phyloP scores from a whole-genome alignment of 352 stramenopile species.

The Phytophthora crassamura region DNA sequence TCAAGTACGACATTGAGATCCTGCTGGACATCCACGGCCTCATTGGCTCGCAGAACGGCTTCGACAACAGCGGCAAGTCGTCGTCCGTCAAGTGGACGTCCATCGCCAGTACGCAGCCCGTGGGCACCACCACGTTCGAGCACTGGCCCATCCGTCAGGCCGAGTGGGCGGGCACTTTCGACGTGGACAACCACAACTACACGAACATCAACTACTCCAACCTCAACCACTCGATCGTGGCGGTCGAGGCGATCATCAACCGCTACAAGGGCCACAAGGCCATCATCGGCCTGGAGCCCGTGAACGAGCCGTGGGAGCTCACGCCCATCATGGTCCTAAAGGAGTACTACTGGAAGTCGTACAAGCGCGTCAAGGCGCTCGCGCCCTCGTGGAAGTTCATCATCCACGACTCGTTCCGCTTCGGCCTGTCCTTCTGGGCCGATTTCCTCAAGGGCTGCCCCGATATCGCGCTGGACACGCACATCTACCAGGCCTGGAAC shows the following conservation, averaged over 20 bases:
- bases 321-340: conserved; percentile 94
- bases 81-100: conserved; percentile 92
- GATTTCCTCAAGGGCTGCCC: conserved; percentile 87
- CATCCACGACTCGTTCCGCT: conserved; percentile 97
- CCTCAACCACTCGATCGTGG: conserved; percentile 91
- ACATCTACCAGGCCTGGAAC: conserved; percentile 96
- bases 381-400: conserved; percentile 96
- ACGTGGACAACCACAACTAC: conserved; percentile 90
- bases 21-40: conserved; percentile 95
- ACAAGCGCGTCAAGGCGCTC: conserved; percentile 93
- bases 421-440: conserved; percentile 76
- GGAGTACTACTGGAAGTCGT: conserved; percentile 97
- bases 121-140: conserved; percentile 92
- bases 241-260: conserved; percentile 92
- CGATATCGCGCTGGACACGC: conserved; percentile 95
- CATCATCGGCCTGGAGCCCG: conserved; percentile 93
- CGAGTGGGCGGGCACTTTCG: conserved; percentile 93
- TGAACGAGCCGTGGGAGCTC: conserved; percentile 97
- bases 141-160: conserved; percentile 94
- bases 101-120: conserved; percentile 78
- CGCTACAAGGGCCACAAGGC: conserved; percentile 90
- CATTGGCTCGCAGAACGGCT: conserved; percentile 95
- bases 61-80: conserved; percentile 95
- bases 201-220: conserved; percentile 92
- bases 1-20: conserved; percentile 89